These are phyloP conservation scores for Leccinum pachyderme DNA, from an alignment of 1,284 basidiomycete genomes.

Conservation along the genomic window DNA sequence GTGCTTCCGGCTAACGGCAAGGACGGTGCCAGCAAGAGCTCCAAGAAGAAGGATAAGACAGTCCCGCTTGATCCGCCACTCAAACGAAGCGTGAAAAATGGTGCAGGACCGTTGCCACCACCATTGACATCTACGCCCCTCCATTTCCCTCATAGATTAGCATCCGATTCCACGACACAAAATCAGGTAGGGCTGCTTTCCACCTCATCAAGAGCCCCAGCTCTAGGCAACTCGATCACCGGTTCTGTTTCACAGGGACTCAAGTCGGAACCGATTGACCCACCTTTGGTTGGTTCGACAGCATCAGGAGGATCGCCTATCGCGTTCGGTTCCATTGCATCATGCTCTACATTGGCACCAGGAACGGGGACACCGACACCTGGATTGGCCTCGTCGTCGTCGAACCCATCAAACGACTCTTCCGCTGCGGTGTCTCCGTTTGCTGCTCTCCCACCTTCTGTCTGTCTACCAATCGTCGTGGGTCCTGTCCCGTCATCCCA, in stretches of 20 bases:
- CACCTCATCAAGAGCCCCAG: slow-evolving; percentile 2
- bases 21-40: slow-evolving; percentile 27
- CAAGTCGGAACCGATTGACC: slow-evolving; percentile 8
- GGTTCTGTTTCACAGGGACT: neutral
- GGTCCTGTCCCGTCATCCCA: slow-evolving; percentile 52
- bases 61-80: slow-evolving; percentile 54
- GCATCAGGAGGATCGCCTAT: neutral
- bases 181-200: slow-evolving; percentile 3
- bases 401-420: slow-evolving; percentile 3
- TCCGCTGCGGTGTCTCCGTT: slow-evolving; percentile 18
- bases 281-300: slow-evolving; percentile 1
- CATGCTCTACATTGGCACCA: neutral
- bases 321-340: slow-evolving; percentile 1
- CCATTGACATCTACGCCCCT: slow-evolving; percentile 64
- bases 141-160: slow-evolving; percentile 26
- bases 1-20: slow-evolving; percentile 28
- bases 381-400: slow-evolving; percentile 7
- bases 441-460: slow-evolving; percentile 28
- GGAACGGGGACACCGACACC: neutral
- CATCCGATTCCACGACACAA: slow-evolving; percentile 11
- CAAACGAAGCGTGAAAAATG: slow-evolving; percentile 64
- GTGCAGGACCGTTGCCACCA: slow-evolving; percentile 56
- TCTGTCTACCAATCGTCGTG: slow-evolving; percentile 61
- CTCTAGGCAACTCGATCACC: neutral
- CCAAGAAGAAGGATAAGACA: slow-evolving; percentile 55